Percentiles rank a stretch among this genome's conserved stretches.
phyloP scores from a whole-genome alignment of 495 filamentous ascomycete genomes.

The Annulohypoxylon bovei region DNA sequence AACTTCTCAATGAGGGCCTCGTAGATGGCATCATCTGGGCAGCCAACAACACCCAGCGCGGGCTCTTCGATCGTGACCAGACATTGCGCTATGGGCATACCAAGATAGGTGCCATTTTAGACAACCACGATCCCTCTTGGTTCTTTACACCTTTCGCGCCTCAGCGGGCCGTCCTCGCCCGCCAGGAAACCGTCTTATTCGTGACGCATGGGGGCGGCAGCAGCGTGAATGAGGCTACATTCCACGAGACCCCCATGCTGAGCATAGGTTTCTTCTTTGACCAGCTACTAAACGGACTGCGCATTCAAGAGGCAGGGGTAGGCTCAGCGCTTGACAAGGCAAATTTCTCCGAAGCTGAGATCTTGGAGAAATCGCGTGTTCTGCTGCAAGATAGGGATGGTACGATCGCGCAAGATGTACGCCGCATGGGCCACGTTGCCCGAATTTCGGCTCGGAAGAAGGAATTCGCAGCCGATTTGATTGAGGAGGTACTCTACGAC shows the following conservation, averaged over 20 bases:
- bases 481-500: slow-evolving; percentile 55
- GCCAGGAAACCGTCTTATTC: slow-evolving; percentile 42
- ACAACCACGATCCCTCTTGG: slow-evolving; percentile 39
- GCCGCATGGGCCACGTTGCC: slow-evolving; percentile 50
- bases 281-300: slow-evolving; percentile 47
- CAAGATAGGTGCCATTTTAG: slow-evolving; percentile 40
- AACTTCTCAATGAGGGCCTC: slow-evolving; percentile 36
- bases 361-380: slow-evolving; percentile 38
- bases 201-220: slow-evolving; percentile 51
- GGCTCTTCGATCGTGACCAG: slow-evolving; percentile 32
- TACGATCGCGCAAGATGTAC: slow-evolving; percentile 36
- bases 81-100: neutral
- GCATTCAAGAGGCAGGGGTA: slow-evolving; percentile 47
- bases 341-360: slow-evolving; percentile 45
- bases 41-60: slow-evolving; percentile 30
- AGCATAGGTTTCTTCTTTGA: slow-evolving; percentile 50
- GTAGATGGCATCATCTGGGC: slow-evolving; percentile 56
- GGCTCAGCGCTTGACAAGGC: slow-evolving; percentile 46
- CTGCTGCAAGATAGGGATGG: slow-evolving; percentile 42
- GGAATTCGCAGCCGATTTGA: slow-evolving; percentile 50
- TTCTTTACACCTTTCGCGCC: slow-evolving; percentile 46
- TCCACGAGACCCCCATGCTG: slow-evolving; percentile 49
- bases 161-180: slow-evolving; percentile 50
- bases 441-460: slow-evolving; percentile 48
- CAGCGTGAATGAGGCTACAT: slow-evolving; percentile 53